Conservation (phyloP, 768 basidiomycete species). For the Xanthoconium purpureum region DNA sequence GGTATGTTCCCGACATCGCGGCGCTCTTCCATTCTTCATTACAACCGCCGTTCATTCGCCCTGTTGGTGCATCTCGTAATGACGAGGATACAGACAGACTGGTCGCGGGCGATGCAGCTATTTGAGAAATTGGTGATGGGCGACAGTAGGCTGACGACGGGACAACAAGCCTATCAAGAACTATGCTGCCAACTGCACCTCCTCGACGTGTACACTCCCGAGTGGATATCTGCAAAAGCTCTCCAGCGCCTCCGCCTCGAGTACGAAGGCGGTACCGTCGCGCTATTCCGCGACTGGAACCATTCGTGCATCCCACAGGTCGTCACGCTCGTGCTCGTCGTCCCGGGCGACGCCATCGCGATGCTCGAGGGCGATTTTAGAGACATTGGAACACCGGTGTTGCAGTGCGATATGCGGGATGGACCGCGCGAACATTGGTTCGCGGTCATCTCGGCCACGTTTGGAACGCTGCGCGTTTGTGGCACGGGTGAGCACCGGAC, state of each 20-base stretch:
- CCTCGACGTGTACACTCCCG: constrained; percentile 34
- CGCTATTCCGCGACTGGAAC: constrained; percentile 30
- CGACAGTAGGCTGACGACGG: constrained; percentile 18
- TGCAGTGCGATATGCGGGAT: constrained; percentile 22
- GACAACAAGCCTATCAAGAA: constrained; percentile 40
- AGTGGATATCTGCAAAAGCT: background rate
- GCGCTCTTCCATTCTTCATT: constrained; percentile 34
- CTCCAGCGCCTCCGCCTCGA: background rate
- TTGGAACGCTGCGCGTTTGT: constrained; percentile 17
- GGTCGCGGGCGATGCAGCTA: constrained; percentile 40
- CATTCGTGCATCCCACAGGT: constrained; percentile 23
- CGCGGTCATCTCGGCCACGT: constrained; percentile 15
- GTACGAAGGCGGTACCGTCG: background rate
- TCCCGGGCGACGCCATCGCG: constrained; percentile 29
- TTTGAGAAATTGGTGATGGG: constrained; percentile 20
- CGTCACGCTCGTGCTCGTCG: constrained; percentile 32
- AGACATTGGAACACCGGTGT: constrained; percentile 6
- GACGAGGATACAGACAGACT: constrained; percentile 35
- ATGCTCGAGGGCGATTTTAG: constrained; percentile 3
- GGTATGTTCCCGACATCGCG: background rate
- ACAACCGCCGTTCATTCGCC: constrained; percentile 48
- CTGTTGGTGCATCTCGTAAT: constrained; percentile 42
- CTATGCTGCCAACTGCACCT: constrained; percentile 42
- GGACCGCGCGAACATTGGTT: constrained; percentile 10
- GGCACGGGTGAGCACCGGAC: constrained; percentile 19